Conservation (phyloP, 2,329 filamentous ascomycete genomes). For the Fusarium nodosum region DNA sequence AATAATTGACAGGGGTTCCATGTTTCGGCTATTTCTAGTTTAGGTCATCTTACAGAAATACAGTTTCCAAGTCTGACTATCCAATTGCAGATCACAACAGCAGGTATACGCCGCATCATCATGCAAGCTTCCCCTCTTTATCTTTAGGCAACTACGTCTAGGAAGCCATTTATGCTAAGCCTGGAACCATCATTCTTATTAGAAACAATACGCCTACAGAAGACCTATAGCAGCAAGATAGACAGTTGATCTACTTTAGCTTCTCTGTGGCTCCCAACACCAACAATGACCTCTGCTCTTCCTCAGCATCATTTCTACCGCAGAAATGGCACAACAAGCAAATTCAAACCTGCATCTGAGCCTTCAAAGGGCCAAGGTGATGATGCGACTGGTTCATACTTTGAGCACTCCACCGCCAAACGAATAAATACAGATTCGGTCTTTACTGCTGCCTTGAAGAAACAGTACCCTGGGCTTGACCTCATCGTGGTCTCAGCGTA, state of each 20-base stretch:
- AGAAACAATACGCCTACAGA: not conserved
- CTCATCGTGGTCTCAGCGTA: not conserved
- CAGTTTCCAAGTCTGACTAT: too few relatives aligned
- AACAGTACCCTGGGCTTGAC: constrained; percentile 4
- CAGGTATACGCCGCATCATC: not conserved
- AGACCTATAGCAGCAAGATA: not conserved
- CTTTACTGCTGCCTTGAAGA: not conserved
- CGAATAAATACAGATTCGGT: constrained; percentile 7
- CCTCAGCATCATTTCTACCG: not conserved
- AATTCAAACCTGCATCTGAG: rapidly evolving
- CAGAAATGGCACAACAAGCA: not conserved
- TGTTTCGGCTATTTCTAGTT: constrained; percentile 4
- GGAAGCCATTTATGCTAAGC: not conserved
- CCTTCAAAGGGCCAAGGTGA: not conserved
- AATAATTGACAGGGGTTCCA: not conserved
- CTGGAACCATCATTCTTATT: not conserved
- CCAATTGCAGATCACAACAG: not conserved
- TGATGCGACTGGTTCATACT: not conserved
- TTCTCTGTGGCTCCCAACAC: too few relatives aligned
- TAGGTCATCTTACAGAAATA: not conserved
- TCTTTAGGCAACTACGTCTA: not conserved
- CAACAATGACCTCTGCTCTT: too few relatives aligned
- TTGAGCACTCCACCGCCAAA: constrained; percentile 1
- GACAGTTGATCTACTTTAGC: not conserved
- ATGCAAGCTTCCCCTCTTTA: constrained; percentile 6